Percentiles rank a stretch among this genome's conserved stretches.
Evolutionary conservation across 2,329 filamentous ascomycete genomes (phyloP).

Genomic region (Ilyonectria destructans): DNA sequence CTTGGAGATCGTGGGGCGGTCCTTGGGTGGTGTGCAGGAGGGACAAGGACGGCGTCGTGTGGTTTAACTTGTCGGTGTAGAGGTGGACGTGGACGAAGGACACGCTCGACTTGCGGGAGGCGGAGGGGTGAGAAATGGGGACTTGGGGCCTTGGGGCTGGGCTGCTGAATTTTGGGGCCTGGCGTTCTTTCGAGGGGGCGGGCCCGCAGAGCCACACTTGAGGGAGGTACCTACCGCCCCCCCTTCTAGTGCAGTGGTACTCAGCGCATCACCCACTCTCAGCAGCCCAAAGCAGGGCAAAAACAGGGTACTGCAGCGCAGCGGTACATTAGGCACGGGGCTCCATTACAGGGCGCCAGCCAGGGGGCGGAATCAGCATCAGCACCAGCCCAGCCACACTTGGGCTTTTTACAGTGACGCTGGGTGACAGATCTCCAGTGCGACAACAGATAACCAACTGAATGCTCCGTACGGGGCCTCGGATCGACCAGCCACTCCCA

Average conservation of each 20-base stretch:
- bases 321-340: neutral
- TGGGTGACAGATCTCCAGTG: slow-evolving; percentile 2
- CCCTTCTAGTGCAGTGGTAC: slow-evolving; percentile 2
- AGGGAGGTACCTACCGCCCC: neutral
- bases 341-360: neutral
- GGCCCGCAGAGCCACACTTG: slow-evolving; percentile 12
- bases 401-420: slow-evolving; percentile 2
- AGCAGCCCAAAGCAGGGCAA: too few species aligned
- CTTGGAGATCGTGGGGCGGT: slow-evolving; percentile 49
- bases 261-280: neutral
- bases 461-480: neutral
- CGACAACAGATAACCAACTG: neutral
- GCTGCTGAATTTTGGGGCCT: slow-evolving; percentile 45
- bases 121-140: slow-evolving; percentile 46
- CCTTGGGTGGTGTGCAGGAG: slow-evolving; percentile 51
- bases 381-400: slow-evolving; percentile 10
- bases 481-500: slow-evolving; percentile 24
- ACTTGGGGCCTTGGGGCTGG: slow-evolving; percentile 41
- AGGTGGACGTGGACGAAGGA: slow-evolving; percentile 44
- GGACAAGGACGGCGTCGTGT: slow-evolving; percentile 50
- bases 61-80: slow-evolving; percentile 54
- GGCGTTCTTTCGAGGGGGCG: slow-evolving; percentile 35
- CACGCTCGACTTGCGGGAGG: slow-evolving; percentile 39
- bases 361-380: neutral
- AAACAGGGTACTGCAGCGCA: too few species aligned